These are phyloP conservation scores for Xylaria intraflava DNA, from an alignment of 495 filamentous ascomycete genomes.

Conservation along the genomic window DNA sequence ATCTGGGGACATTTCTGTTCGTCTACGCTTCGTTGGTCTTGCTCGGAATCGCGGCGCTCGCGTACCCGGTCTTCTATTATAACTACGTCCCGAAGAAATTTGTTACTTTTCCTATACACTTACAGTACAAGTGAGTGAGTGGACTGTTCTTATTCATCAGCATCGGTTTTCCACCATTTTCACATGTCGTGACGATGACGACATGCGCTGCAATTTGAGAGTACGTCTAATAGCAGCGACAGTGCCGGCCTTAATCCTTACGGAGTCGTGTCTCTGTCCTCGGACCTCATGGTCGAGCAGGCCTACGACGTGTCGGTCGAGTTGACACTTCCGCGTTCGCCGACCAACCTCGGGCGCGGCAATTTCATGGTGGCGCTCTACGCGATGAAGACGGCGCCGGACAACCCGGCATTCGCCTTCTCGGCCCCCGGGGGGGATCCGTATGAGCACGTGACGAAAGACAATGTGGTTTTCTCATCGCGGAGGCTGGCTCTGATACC, in stretches of 20 bases:
- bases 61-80: constrained; percentile 75
- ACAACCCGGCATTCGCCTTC: constrained; percentile 19
- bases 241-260: constrained; percentile 42
- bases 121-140: constrained; percentile 69
- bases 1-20: constrained; percentile 64
- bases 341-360: constrained; percentile 53
- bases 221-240: not conserved
- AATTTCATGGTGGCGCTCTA: constrained; percentile 93
- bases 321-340: constrained; percentile 55
- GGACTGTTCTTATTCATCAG: too few species aligned
- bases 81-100: constrained; percentile 69
- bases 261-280: constrained; percentile 40
- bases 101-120: constrained; percentile 58
- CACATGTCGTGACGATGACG: too few species aligned
- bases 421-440: constrained; percentile 1
- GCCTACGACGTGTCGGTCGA: constrained; percentile 57
- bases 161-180: not conserved
- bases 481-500: constrained; percentile 37
- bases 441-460: constrained; percentile 17
- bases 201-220: too few species aligned
- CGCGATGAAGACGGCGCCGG: constrained; percentile 29
- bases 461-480: constrained; percentile 29
- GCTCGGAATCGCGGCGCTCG: constrained; percentile 54
- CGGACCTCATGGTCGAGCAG: constrained; percentile 46
- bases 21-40: constrained; percentile 51